These are phyloP conservation scores for Hanseniaspora jakobsenii DNA, from an alignment of 805 yeast species.

Conservation along the genomic window DNA sequence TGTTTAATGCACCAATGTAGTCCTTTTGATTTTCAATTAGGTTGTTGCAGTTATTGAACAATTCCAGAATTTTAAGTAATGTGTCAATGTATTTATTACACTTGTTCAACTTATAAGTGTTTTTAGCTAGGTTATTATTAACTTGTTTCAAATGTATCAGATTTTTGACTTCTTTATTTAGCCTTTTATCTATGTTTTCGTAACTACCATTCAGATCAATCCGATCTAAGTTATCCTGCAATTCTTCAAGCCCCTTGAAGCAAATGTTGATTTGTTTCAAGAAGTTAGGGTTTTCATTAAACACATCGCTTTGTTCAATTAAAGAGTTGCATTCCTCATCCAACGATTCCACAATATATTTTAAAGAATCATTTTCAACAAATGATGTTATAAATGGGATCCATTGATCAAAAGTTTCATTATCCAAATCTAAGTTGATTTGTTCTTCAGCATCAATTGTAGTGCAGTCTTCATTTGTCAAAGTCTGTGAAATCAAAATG, in stretches of 20 bases:
- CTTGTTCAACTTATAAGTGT: constrained; percentile 2
- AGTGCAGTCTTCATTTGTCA: background rate
- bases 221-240: constrained; percentile 5
- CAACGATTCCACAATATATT: background rate
- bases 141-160: background rate
- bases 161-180: constrained; percentile 6
- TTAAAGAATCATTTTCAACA: constrained; percentile 2
- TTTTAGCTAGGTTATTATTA: background rate
- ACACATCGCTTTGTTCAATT: constrained; percentile 10
- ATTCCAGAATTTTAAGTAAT: constrained; percentile 60
- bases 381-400: constrained; percentile 12
- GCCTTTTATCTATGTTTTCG: background rate
- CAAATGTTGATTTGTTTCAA: constrained; percentile 11
- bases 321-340: constrained; percentile 1
- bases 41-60: constrained; percentile 75
- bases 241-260: background rate
- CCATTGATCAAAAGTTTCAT: constrained; percentile 12
- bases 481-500: constrained; percentile 4
- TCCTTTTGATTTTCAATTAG: constrained; percentile 53
- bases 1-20: constrained; percentile 76
- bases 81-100: constrained; percentile 10
- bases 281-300: constrained; percentile 3
- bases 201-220: background rate
- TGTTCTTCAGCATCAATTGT: background rate
- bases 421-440: background rate